Base-by-base conservation (phyloP, 345 rosid genomes). In the Bretschneidera sinensis region DNA sequence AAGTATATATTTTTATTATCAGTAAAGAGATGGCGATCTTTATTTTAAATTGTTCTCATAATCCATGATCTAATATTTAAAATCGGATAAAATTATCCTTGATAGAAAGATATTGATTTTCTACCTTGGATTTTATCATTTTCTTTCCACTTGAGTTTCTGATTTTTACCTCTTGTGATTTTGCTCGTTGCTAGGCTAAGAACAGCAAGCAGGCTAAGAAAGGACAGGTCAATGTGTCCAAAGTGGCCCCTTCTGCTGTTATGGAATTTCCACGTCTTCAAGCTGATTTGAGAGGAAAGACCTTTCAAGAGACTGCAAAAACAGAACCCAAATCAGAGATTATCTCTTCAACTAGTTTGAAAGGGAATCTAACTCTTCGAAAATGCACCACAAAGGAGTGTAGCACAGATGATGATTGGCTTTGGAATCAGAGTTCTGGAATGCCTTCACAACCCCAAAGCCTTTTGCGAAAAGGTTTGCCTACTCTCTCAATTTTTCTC, bases 181-280 rank as follows among this genome's bases (percentile, higher is more conserved):
- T 74, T 65, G 24, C 25, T 73, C 54, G 17, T 58, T 52, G 21
- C 56, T 72, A 88, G 95, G 79, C 75, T 66, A 85, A 79, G 62
- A 72, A 71, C 51, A 64, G 66, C 57, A 85, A 77, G 66, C 79
- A 72, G 68, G 53, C 43, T 24, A 71, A 77, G 65, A 80, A 74
- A 73, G 75, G 70, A 64, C 77, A 53, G 56, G 55, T 71, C 35
- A 66, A 48, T 61, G 70, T 24, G 24, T 75, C 82, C 17, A 83
- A 68, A 71, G 76, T 81, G 63, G 74, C 71, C 51, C 77, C 79
- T 66, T 59, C 76, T 28, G 72, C 49, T 55, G 64, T 76, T 17
- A 60, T 50, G 48, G 71, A 57, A 59, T 24, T 50, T 35, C 62
- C 11, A 54, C 65, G 54, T 48, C 54, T 53, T 57, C 76, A 64